Conservation (phyloP, 1,139 yeast species). For the Yamadazyma spencermartinsiae region DNA sequence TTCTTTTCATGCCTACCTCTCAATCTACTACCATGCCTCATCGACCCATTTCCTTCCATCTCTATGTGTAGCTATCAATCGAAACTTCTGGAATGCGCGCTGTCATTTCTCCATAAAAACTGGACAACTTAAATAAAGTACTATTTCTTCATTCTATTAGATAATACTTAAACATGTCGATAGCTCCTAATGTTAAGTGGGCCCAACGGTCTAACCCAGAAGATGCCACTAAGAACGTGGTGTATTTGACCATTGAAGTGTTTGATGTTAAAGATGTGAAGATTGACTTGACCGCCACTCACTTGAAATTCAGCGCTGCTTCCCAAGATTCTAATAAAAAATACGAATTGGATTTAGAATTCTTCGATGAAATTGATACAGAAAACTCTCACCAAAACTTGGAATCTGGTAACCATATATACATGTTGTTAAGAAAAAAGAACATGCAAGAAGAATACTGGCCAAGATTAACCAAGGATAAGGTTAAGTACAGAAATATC, state of each 20-base stretch:
- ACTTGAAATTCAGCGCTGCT: constrained; percentile 59
- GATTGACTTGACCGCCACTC: constrained; percentile 60
- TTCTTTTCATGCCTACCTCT: too few relatives aligned
- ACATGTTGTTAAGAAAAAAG: constrained; percentile 71
- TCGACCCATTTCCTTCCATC: background rate
- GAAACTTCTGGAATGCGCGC: constrained; percentile 1
- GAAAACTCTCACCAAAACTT: constrained; percentile 64
- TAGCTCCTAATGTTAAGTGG: constrained; percentile 64
- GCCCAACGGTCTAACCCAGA: constrained; percentile 87
- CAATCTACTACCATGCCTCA: background rate
- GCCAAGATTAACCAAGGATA: constrained; percentile 86
- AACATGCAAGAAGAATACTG: constrained; percentile 72
- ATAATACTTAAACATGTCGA: background rate
- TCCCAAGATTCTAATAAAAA: constrained; percentile 46
- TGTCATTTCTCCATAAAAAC: background rate
- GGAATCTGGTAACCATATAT: constrained; percentile 65
- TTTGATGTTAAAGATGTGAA: constrained; percentile 68
- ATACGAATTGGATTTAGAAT: constrained; percentile 66
- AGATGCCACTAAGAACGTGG: constrained; percentile 70
- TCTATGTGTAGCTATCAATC: background rate
- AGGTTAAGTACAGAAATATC: constrained; percentile 67
- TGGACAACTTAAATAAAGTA: background rate
- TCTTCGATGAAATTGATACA: constrained; percentile 70
- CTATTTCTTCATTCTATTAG: background rate
- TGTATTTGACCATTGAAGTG: constrained; percentile 73